phyloP scores from a whole-genome alignment of 805 yeast genomes.

The Candida krabiensis region DNA sequence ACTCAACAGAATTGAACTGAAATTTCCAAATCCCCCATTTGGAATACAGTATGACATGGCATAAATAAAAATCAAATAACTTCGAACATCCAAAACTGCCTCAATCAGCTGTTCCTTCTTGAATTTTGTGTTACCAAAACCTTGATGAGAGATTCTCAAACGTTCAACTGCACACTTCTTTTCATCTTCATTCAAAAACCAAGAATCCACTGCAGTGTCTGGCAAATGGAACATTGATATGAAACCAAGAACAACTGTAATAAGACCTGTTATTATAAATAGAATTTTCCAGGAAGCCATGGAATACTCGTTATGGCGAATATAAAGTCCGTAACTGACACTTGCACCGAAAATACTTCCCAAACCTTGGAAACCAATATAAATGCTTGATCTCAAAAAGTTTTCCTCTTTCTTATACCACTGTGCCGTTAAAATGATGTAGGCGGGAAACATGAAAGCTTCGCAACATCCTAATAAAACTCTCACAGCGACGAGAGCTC shows the following conservation, averaged over 20 bases:
- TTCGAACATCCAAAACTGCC: slow-evolving; percentile 49
- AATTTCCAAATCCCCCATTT: slow-evolving; percentile 40
- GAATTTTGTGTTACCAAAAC: slow-evolving; percentile 30
- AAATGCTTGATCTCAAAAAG: slow-evolving; percentile 30
- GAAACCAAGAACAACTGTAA: slow-evolving; percentile 40
- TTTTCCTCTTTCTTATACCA: slow-evolving; percentile 54
- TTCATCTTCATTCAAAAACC: slow-evolving; percentile 34
- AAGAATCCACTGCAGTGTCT: slow-evolving; percentile 29
- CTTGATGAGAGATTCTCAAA: slow-evolving; percentile 31
- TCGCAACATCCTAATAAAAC: slow-evolving; percentile 52
- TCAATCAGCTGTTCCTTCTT: slow-evolving; percentile 29
- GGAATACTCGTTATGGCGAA: slow-evolving; percentile 34
- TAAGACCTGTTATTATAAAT: slow-evolving; percentile 57
- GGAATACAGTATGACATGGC: slow-evolving; percentile 45
- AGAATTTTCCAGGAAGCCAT: slow-evolving; percentile 59
- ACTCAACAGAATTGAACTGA: slow-evolving; percentile 27
- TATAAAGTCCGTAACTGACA: slow-evolving; percentile 53
- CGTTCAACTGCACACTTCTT: slow-evolving; percentile 30
- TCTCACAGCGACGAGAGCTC: slow-evolving; percentile 47
- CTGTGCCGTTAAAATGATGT: slow-evolving; percentile 53
- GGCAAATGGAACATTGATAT: slow-evolving; percentile 30
- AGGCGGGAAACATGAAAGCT: slow-evolving; percentile 56
- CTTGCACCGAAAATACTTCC: slow-evolving; percentile 48
- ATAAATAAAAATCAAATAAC: slow-evolving; percentile 47
- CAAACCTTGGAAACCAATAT: slow-evolving; percentile 44